These are phyloP conservation scores for Recurvomyces mirabilis DNA, from an alignment of 495 filamentous ascomycete species.

Conservation along the genomic window DNA sequence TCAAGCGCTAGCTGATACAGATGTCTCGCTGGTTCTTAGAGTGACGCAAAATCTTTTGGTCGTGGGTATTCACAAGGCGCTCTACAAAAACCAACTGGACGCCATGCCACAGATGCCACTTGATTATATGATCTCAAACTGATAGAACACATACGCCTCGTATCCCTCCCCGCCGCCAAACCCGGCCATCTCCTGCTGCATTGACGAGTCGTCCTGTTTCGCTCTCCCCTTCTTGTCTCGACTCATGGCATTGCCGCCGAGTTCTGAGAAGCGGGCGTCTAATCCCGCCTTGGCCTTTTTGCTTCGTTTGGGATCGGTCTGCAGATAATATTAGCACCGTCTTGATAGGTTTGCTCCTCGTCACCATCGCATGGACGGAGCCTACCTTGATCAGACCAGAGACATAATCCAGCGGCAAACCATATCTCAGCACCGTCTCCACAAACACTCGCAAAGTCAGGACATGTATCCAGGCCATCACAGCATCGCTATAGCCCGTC, in stretches of 20 bases:
- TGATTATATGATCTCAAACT: constrained; percentile 58
- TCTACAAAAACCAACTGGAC: no score
- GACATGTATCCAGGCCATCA: constrained; percentile 91
- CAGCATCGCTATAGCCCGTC: constrained; percentile 83
- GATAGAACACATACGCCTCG: constrained; percentile 93
- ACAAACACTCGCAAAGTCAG: constrained; percentile 88
- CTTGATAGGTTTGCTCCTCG: no score
- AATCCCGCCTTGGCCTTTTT: constrained; percentile 71
- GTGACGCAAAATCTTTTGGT: no score
- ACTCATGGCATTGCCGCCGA: constrained; percentile 89
- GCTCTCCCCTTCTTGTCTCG: constrained; percentile 87
- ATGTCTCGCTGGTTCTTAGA: no score
- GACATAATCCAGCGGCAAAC: constrained; percentile 78
- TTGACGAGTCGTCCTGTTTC: constrained; percentile 69
- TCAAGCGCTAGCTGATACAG: no score
- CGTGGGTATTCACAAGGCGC: no score
- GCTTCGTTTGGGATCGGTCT: constrained; percentile 72
- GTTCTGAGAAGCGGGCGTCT: constrained; percentile 80
- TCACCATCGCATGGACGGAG: no score
- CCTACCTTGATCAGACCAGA: constrained; percentile 73
- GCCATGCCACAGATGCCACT: no score
- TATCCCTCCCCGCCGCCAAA: constrained; percentile 66
- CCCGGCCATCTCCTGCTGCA: constrained; percentile 69
- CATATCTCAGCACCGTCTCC: constrained; percentile 90
- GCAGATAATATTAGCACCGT: constrained; percentile 7